phyloP scores from a whole-genome alignment of 371 early-diverging fungal genomes.

The Cokeromyces recurvatus region DNA sequence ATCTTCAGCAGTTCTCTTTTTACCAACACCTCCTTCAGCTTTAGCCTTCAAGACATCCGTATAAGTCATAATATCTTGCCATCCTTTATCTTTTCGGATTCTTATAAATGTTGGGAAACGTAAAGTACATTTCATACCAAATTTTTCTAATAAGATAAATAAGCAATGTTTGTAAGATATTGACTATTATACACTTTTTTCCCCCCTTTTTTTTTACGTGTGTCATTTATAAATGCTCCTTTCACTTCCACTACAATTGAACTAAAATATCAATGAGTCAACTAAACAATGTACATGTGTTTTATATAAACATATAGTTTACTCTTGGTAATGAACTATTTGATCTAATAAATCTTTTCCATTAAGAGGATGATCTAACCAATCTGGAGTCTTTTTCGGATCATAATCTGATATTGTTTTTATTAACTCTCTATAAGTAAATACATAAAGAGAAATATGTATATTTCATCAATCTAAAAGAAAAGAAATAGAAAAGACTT shows the following conservation, averaged over 20 bases:
- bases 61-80: conserved; percentile 49
- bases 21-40: conserved; percentile 7
- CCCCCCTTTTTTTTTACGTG: too few species aligned
- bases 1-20: not conserved
- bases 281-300: too few species aligned
- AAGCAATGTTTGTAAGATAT: too few species aligned
- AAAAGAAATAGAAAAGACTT: conserved; percentile 1
- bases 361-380: conserved; percentile 50
- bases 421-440: conserved; percentile 2
- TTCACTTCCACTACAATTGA: conserved; percentile 64
- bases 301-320: conserved; percentile 1
- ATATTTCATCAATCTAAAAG: too few species aligned
- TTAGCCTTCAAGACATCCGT: conserved; percentile 9
- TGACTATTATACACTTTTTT: too few species aligned
- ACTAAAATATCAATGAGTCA: conserved; percentile 14
- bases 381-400: conserved; percentile 45
- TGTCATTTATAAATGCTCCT: too few species aligned
- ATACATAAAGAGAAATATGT: not conserved
- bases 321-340: conserved; percentile 53
- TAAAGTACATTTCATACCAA: conserved; percentile 59
- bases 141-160: conserved; percentile 29
- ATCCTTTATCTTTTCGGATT: conserved; percentile 63
- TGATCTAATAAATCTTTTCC: conserved; percentile 68
- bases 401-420: conserved; percentile 28
- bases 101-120: conserved; percentile 72